Evolutionary conservation across 2,329 filamentous ascomycete species (phyloP), one percentile per base, ranked within the genome.

Genomic region (Colletotrichum chrysophilum): DNA sequence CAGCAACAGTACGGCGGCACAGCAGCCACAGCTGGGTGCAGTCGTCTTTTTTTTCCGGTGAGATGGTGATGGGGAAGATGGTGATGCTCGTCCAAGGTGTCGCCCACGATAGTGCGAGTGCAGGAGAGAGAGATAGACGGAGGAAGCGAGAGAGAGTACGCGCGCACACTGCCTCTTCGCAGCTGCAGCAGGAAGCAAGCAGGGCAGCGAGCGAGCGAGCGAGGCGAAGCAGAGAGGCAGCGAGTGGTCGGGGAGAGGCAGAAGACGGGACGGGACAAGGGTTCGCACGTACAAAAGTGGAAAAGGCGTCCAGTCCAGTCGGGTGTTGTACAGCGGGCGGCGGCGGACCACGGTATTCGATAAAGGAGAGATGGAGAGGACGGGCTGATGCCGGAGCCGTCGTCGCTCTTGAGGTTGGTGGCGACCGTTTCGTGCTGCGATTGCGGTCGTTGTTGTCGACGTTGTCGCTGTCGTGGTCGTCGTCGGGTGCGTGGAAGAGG

Each of bases 201-300:
- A 26, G 55, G 56, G 30, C n/a, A 34, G 18, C 14, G 26, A 26
- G 70, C 24, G 26, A 26, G 70, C 24, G 16, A 34, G 18, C 30
- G 52, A 36, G 60, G 56, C n/a, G 55, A 61, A 55, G 67, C 60
- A 74, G 61, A 26, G 70, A 68, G 70, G 28, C 70, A 72, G 70
- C 43, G 38, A 67, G 24, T 52, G 43, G 43, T 66, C 73, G 48
- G 34, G 32, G 18, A 61, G n/a, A 60, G 30, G 38, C 52, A 60
- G 34, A 21, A 38, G 21, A 58, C 12, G 26, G 66, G 38, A 28
- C 43, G 60, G n/a, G 55, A 73, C 58, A 28, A 76, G 74, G 71
- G 60, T 58, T 58, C 55, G 55, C 26, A 76, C 71, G 66, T 76
- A 75, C 74, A 71, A 71, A 76, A 76, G 70, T 56, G 62, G 75